A percentile compares a stretch with the other conserved stretches of the same genome.
These are phyloP conservation scores for Coemansia furcata DNA, from an alignment of 192 early-diverging fungal species.

Conservation along the genomic window DNA sequence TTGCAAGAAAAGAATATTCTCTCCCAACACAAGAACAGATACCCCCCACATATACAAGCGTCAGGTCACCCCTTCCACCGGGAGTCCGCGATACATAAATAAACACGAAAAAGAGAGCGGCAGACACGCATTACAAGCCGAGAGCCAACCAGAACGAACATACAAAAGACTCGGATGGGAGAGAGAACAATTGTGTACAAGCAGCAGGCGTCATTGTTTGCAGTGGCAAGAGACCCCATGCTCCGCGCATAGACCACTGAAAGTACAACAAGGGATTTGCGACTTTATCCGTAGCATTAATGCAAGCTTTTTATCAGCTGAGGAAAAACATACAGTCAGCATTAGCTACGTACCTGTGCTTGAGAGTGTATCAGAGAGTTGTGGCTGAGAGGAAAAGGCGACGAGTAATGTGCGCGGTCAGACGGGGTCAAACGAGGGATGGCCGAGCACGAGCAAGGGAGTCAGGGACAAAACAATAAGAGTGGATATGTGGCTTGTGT, in stretches of 20 bases:
- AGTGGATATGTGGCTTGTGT: slow-evolving; percentile 2
- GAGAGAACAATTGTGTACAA: background rate
- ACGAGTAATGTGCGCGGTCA: background rate
- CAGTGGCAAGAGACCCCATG: background rate
- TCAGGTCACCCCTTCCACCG: background rate
- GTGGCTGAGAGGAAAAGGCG: background rate
- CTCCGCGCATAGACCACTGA: background rate
- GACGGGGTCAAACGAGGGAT: too few relatives aligned
- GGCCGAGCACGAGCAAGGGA: too few relatives aligned
- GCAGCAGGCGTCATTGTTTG: background rate
- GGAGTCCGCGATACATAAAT: background rate
- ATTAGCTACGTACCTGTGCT: slow-evolving; percentile 1
- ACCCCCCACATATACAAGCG: background rate
- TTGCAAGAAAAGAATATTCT: background rate
- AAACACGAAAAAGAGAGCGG: background rate
- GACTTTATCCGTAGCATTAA: background rate
- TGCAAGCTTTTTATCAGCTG: background rate
- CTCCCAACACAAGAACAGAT: background rate
- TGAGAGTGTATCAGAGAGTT: background rate
- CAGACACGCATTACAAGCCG: background rate
- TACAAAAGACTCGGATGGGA: background rate
- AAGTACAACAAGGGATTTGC: background rate
- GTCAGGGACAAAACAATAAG: background rate
- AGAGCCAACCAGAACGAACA: background rate
- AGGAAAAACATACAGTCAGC: background rate